Evolutionary conservation across 116 monocot genomes (phyloP).

Genomic region (Phalaenopsis hybrid): DNA sequence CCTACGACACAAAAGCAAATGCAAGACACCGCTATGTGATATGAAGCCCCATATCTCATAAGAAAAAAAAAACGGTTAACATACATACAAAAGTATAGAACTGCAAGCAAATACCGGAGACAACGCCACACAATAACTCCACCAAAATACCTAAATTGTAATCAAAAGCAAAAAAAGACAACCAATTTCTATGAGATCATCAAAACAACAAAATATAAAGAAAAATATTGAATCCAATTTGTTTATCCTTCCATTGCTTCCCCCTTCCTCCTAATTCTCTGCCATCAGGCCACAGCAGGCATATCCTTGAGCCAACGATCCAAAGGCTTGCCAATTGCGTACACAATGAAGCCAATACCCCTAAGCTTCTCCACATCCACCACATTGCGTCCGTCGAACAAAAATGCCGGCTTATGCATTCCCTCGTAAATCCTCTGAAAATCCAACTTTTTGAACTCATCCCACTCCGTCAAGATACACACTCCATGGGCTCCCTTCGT

Average conservation of each 20-base stretch:
- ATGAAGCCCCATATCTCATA: too few species aligned
- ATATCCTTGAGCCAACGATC: constrained; percentile 49
- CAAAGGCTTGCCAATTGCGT: constrained; percentile 44
- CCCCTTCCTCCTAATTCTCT: background rate
- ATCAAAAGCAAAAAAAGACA: too few species aligned
- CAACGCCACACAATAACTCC: too few species aligned
- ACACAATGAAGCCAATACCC: constrained; percentile 42
- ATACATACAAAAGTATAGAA: too few species aligned
- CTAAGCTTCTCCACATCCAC: constrained; percentile 38
- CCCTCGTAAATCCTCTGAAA: constrained; percentile 33
- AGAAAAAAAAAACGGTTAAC: too few species aligned
- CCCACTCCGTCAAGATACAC: constrained; percentile 48
- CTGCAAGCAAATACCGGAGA: too few species aligned
- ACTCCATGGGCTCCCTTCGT: constrained; percentile 37
- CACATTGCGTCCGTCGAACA: constrained; percentile 45
- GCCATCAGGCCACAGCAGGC: constrained; percentile 31
- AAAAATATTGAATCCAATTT: background rate
- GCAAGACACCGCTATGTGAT: too few species aligned
- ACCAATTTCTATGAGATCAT: too few species aligned
- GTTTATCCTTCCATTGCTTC: background rate
- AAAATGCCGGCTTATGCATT: constrained; percentile 47
- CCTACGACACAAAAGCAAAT: too few species aligned
- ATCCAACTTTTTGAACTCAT: constrained; percentile 40
- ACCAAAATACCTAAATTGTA: too few species aligned
- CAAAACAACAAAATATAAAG: background rate